Evolutionary conservation across 768 basidiomycete species (phyloP).

Genomic region (Termitomyces heimii): DNA sequence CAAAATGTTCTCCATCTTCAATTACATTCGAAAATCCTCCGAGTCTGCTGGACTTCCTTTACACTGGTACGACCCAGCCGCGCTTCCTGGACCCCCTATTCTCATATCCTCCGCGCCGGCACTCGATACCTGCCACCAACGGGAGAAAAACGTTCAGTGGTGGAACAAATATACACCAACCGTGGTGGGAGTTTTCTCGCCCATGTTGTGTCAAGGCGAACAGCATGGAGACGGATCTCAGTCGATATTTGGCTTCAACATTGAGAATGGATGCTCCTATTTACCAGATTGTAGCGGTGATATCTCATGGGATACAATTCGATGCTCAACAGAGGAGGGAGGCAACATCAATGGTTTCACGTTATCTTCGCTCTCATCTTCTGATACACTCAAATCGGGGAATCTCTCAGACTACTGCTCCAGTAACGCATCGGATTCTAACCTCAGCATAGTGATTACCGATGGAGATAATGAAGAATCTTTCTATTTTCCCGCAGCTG

Average conservation of each 20-base stretch:
- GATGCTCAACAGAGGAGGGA: neutral
- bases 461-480: neutral
- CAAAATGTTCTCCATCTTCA: neutral
- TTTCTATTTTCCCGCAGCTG: neutral
- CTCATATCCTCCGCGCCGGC: neutral
- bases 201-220: neutral
- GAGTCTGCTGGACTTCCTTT: neutral
- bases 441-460: neutral
- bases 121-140: neutral
- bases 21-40: neutral
- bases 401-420: neutral
- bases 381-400: neutral
- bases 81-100: constrained; percentile 1
- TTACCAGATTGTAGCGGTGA: constrained; percentile 2
- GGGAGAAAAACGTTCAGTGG: neutral
- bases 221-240: neutral
- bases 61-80: neutral
- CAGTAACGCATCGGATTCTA: neutral
- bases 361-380: neutral
- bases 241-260: neutral
- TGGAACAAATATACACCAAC: neutral
- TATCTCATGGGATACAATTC: constrained; percentile 5
- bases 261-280: constrained; percentile 4
- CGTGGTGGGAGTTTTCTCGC: neutral
- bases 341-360: neutral